These are phyloP conservation scores for Graphilbum sp. DNA, from an alignment of 2,329 filamentous ascomycete genomes.

Conservation along the genomic window DNA sequence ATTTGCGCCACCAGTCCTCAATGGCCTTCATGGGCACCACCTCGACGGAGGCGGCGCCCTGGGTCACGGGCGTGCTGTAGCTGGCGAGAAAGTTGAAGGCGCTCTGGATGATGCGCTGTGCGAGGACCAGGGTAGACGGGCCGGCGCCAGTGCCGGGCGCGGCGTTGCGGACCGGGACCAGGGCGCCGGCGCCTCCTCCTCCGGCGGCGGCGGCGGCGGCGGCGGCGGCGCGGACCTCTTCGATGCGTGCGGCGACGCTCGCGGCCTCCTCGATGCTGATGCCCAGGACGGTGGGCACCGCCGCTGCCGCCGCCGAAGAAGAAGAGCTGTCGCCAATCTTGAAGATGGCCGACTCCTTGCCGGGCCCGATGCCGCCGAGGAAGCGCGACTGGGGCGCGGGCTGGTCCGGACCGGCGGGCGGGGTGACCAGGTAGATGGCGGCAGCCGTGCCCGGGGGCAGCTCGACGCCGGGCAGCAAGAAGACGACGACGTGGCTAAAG, in stretches of 20 bases:
- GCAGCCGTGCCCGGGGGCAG: slow-evolving; percentile 66
- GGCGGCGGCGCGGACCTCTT: slow-evolving; percentile 29
- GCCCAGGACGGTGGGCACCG: slow-evolving; percentile 42
- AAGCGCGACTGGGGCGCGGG: slow-evolving; percentile 34
- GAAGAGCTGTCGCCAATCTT: slow-evolving; percentile 36
- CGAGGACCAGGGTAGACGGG: slow-evolving; percentile 52
- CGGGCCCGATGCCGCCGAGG: slow-evolving; percentile 74
- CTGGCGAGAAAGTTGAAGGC: slow-evolving; percentile 92
- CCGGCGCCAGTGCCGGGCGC: neutral
- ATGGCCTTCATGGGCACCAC: slow-evolving; percentile 90
- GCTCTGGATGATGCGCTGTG: slow-evolving; percentile 88
- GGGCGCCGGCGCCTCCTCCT: slow-evolving; percentile 3
- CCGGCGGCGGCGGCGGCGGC: slow-evolving; percentile 7
- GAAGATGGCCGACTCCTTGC: slow-evolving; percentile 87
- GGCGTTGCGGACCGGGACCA: neutral
- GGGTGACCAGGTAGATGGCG: slow-evolving; percentile 69
- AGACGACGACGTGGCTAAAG: slow-evolving; percentile 76
- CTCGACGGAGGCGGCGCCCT: slow-evolving; percentile 43
- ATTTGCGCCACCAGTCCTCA: slow-evolving; percentile 96
- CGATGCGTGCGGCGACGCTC: slow-evolving; percentile 54
- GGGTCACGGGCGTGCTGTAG: slow-evolving; percentile 47
- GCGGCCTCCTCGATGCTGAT: slow-evolving; percentile 65
- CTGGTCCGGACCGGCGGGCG: slow-evolving; percentile 17
- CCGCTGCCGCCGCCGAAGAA: slow-evolving; percentile 8
- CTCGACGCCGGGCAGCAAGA: slow-evolving; percentile 62